A percentile compares a stretch with the other conserved stretches of the same genome.
Conservation (phyloP, 2,329 filamentous ascomycete species). For the Pseudogymnoascus sp. region DNA sequence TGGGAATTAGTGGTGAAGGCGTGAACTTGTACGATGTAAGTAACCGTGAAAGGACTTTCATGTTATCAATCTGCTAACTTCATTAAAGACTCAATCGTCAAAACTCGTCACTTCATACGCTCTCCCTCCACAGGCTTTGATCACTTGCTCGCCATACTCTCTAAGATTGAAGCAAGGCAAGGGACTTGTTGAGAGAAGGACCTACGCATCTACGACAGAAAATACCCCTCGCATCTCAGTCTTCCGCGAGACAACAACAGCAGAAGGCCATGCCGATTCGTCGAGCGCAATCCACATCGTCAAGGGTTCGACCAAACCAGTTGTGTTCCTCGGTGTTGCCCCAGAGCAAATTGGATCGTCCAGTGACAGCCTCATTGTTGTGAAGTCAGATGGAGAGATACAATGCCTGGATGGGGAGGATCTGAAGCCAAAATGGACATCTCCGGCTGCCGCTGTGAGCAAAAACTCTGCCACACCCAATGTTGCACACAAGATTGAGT, state of each 20-base stretch:
- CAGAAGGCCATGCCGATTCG: slow-evolving; percentile 45
- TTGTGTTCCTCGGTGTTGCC: slow-evolving; percentile 39
- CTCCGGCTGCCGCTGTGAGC: slow-evolving; percentile 30
- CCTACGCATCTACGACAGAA: slow-evolving; percentile 50
- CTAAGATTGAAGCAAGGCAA: slow-evolving; percentile 38
- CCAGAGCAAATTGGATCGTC: slow-evolving; percentile 14
- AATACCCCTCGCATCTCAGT: slow-evolving; percentile 46
- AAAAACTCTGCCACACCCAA: slow-evolving; percentile 30
- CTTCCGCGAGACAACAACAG: slow-evolving; percentile 50
- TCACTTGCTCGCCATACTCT: slow-evolving; percentile 56
- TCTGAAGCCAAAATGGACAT: slow-evolving; percentile 42
- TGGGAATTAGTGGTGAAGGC: slow-evolving; percentile 59
- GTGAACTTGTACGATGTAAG: slow-evolving; percentile 60
- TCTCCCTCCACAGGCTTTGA: slow-evolving; percentile 56
- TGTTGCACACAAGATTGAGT: slow-evolving; percentile 27
- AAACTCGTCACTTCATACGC: slow-evolving; percentile 60
- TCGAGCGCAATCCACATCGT: slow-evolving; percentile 41
- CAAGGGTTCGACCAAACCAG: slow-evolving; percentile 30
- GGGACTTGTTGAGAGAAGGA: slow-evolving; percentile 48
- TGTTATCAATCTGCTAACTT: slow-evolving; percentile 13
- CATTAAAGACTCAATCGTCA: slow-evolving; percentile 49
- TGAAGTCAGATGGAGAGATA: slow-evolving; percentile 55
- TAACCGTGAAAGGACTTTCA: not conserved
- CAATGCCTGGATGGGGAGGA: slow-evolving; percentile 53
- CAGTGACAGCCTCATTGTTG: slow-evolving; percentile 41